Conservation (phyloP, 2,329 filamentous ascomycete species). For the Xylariaceae sp. region DNA sequence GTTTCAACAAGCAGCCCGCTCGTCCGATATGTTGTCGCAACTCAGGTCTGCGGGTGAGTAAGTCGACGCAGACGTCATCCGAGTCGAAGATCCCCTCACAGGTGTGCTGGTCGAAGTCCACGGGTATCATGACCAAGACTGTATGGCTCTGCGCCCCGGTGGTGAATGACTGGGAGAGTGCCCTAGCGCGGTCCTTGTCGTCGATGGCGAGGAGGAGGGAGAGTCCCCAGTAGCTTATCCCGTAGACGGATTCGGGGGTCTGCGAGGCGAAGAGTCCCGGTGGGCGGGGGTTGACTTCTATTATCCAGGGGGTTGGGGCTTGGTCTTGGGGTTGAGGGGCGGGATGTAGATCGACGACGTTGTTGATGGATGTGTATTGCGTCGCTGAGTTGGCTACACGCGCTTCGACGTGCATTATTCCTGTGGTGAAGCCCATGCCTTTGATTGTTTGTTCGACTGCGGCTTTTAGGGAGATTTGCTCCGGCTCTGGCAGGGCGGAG, state of each 20-base stretch:
- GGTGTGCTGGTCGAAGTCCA: conserved; percentile 20
- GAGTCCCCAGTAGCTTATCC: conserved; percentile 27
- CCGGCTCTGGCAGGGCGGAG: conserved; percentile 23
- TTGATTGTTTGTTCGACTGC: conserved; percentile 17
- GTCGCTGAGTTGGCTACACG: conserved; percentile 20
- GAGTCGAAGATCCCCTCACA: conserved; percentile 29
- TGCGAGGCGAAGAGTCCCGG: conserved; percentile 26
- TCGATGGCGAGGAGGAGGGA: conserved; percentile 20
- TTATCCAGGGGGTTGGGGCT: conserved; percentile 20
- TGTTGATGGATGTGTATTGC: conserved; percentile 14
- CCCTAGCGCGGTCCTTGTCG: conserved; percentile 20
- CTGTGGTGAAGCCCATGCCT: conserved; percentile 23
- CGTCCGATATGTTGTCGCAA: conserved; percentile 21
- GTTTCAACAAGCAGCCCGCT: conserved; percentile 24
- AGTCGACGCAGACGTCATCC: conserved; percentile 28
- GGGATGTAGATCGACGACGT: conserved; percentile 9
- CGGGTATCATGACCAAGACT: conserved; percentile 27
- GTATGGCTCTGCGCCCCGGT: conserved; percentile 22
- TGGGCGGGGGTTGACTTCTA: conserved; percentile 28
- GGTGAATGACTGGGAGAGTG: conserved; percentile 21
- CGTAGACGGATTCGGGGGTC: conserved; percentile 24
- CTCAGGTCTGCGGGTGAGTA: conserved; percentile 24
- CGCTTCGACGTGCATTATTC: conserved; percentile 28
- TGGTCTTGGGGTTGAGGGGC: not conserved
- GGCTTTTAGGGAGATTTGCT: conserved; percentile 15